Conservation (phyloP, 2,329 filamentous ascomycete species). For the Dactylellina drechsleri region DNA sequence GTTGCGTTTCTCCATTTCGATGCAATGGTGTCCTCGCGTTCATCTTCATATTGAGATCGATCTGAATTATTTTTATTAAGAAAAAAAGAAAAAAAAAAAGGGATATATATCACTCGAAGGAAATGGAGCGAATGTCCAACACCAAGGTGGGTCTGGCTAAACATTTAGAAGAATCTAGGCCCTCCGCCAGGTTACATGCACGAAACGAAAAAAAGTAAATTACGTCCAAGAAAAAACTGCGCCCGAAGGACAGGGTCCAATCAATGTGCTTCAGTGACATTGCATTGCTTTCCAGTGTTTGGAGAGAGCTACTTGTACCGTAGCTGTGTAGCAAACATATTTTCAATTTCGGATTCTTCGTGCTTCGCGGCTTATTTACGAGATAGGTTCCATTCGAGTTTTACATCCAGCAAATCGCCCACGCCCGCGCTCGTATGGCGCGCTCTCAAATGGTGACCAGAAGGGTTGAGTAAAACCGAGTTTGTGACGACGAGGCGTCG, state of each 20-base stretch:
- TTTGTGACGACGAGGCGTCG: neutral
- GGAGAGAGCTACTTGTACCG: too few relatives aligned
- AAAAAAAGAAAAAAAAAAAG: too few relatives aligned
- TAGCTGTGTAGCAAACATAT: too few relatives aligned
- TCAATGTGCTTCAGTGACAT: neutral
- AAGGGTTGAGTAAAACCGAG: neutral
- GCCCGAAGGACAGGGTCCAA: slow-evolving; percentile 21
- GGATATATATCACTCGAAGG: too few relatives aligned
- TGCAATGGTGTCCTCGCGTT: neutral
- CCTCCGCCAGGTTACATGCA: neutral
- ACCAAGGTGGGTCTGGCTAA: slow-evolving; percentile 29
- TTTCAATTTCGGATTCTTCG: too few relatives aligned
- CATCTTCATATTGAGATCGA: neutral
- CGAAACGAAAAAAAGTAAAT: too few relatives aligned
- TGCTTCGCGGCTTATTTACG: too few relatives aligned
- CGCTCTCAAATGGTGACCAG: neutral
- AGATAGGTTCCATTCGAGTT: neutral
- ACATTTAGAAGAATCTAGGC: slow-evolving; percentile 28
- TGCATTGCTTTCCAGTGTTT: too few relatives aligned
- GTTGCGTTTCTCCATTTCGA: neutral
- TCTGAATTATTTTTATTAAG: too few relatives aligned
- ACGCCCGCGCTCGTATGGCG: slow-evolving; percentile 3
- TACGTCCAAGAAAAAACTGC: neutral
- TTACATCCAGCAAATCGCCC: neutral
- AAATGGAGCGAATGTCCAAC: too few relatives aligned